phyloP scores from a whole-genome alignment of 1,284 basidiomycete species.

The Tetrapyrgos nigripes region DNA sequence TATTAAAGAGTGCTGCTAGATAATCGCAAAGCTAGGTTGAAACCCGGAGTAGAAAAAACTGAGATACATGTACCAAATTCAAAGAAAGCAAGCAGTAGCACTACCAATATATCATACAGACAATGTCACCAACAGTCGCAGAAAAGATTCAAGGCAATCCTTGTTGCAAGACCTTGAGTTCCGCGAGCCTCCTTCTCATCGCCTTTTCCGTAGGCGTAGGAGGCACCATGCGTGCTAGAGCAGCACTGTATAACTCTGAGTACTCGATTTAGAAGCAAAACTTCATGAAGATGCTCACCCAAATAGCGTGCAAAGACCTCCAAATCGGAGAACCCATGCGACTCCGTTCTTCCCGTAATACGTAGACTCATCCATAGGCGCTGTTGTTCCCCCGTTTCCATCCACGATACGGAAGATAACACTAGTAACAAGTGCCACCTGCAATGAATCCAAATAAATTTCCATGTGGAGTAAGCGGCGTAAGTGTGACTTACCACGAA shows the following conservation, averaged over 20 bases:
- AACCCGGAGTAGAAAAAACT: too few species aligned
- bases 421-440: slow-evolving; percentile 91
- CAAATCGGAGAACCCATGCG: slow-evolving; percentile 93
- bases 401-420: slow-evolving; percentile 88
- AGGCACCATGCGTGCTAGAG: slow-evolving; percentile 80
- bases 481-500: slow-evolving; percentile 71
- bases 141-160: slow-evolving; percentile 52
- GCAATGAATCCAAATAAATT: slow-evolving; percentile 1
- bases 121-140: not conserved
- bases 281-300: slow-evolving; percentile 5
- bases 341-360: slow-evolving; percentile 87
- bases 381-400: slow-evolving; percentile 46
- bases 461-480: not conserved
- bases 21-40: too few species aligned
- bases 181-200: slow-evolving; percentile 81
- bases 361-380: slow-evolving; percentile 54
- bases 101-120: not conserved
- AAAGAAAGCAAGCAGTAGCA: not conserved
- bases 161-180: slow-evolving; percentile 74
- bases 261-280: not conserved
- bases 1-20: too few species aligned
- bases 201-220: slow-evolving; percentile 90
- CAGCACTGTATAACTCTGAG: slow-evolving; percentile 56
- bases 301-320: slow-evolving; percentile 51
- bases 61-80: not conserved